Percentiles rank a stretch among this genome's conserved stretches.
Conservation (phyloP, 495 filamentous ascomycete species). For the Tuber aestivum region DNA sequence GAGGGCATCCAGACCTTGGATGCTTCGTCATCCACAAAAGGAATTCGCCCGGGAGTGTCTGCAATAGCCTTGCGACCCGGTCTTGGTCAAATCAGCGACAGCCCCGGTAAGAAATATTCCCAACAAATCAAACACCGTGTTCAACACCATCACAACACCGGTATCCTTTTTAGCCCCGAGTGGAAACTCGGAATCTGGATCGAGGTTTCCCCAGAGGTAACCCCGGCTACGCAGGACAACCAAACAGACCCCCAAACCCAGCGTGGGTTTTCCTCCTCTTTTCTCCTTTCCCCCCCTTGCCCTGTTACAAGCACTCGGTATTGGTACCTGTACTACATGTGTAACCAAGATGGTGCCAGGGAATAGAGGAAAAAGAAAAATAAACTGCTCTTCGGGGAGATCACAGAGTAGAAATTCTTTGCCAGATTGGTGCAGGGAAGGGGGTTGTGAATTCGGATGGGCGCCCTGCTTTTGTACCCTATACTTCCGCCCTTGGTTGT, state of each 20-base stretch:
- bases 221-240: not conserved
- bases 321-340: not conserved
- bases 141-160: not conserved
- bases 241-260: not conserved
- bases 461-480: not conserved
- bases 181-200: not conserved
- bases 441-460: not conserved
- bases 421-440: not conserved
- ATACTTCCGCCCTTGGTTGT: not conserved
- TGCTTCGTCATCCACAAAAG: not conserved
- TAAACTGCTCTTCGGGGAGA: not conserved
- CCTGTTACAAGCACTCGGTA: too few relatives aligned
- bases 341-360: not conserved
- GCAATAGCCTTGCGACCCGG: not conserved
- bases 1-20: not conserved
- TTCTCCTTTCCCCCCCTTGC: not conserved
- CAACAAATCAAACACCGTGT: not conserved
- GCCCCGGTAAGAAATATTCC: not conserved
- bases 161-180: not conserved
- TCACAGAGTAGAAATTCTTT: not conserved
- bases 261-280: not conserved
- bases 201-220: not conserved
- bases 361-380: not conserved
- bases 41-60: not conserved
- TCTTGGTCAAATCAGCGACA: constrained; percentile 1